Base-by-base conservation (phyloP, 352 stramenopile genomes). In the Globisporangium lucens region DNA sequence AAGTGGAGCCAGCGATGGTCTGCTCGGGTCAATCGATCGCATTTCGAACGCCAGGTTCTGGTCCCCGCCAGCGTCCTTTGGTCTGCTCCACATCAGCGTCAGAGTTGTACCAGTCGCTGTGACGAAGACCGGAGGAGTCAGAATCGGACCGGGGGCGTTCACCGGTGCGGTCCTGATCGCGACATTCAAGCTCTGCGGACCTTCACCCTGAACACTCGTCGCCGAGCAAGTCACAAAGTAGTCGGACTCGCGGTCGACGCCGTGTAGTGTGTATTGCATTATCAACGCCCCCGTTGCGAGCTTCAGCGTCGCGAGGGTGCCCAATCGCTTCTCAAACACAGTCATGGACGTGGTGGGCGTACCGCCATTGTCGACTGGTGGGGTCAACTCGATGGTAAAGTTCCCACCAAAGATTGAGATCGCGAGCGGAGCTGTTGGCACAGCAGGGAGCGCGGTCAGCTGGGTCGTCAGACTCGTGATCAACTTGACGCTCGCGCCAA, bases 341-440 rank as follows among this genome's bases (percentile, higher is more conserved):
- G 75, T 80, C 60, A 89, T 73, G 0, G n/a, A 46, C 9, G 63
- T 82, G 15, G 87, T 68, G 3, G 57, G 0, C 0, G 67, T 65
- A 24, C 84, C 84, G 38, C 84, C 84, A 0, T 77, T 82, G n/a
- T 85, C 75, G 0, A 76, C 1, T 10, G 84, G 80, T 15, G 66
- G 29, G 0, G 65, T 47, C 0, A 89, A 24, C 61, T 85, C 65
- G 13, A 90, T 63, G 4, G 80, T 90, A n/a, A 89, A 76, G 46
- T 85, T 92, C 1, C 82, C 82, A 17, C 84, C 84, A 68, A 78
- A 89, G 30, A 88, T 66, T 7, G 60, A 71, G 17, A 80, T 38
- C 2, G 70, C 69, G 1, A 77, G 33, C 0, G 82, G 82, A 5
- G 59, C 64, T 1, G 56, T 41, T 15, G 80, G 79, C 1, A 57